These are phyloP conservation scores for Trichoderma guizhouense DNA, from an alignment of 2,329 filamentous ascomycete species.

Conservation along the genomic window DNA sequence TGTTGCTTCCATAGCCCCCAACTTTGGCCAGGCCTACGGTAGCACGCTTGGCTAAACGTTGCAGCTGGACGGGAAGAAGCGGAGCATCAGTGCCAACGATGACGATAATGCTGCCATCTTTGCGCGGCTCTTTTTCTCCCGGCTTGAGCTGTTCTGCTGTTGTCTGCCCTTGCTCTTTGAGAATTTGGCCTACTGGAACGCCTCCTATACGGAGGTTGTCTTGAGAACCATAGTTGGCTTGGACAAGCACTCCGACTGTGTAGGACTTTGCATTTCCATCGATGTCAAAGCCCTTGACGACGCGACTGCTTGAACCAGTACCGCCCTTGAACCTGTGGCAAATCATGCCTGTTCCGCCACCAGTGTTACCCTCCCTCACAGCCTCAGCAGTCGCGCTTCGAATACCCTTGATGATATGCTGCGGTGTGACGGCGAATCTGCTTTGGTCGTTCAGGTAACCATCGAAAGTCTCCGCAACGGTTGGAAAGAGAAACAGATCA, in stretches of 20 bases:
- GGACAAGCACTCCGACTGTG: conserved; percentile 59
- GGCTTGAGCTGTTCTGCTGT: conserved; percentile 8
- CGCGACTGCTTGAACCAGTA: conserved; percentile 58
- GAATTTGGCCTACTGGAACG: conserved; percentile 58
- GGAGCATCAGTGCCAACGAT: conserved; percentile 33
- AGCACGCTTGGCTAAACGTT: conserved; percentile 55
- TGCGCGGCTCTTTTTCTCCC: conserved; percentile 28
- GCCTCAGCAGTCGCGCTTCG: conserved; percentile 45
- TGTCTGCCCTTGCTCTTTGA: conserved; percentile 43
- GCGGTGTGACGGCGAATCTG: conserved; percentile 51
- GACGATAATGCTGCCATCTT: conserved; percentile 37
- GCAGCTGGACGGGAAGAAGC: conserved; percentile 32
- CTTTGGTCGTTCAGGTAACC: conserved; percentile 57
- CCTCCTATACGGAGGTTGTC: conserved; percentile 57
- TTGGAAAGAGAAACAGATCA: conserved; percentile 54
- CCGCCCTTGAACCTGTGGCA: conserved; percentile 66
- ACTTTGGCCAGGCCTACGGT: conserved; percentile 59
- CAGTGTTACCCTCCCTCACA: conserved; percentile 60
- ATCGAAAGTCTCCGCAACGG: conserved; percentile 63
- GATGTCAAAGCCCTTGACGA: conserved; percentile 46
- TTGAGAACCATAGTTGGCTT: conserved; percentile 62
- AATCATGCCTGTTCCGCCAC: conserved; percentile 66
- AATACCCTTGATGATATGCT: conserved; percentile 54
- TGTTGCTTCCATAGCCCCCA: conserved; percentile 59
- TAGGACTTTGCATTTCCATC: conserved; percentile 41